Percentiles rank a stretch among this genome's conserved stretches.
These are phyloP conservation scores for Grosmannia penicillata DNA, from an alignment of 2,329 filamentous ascomycete species.

Conservation along the genomic window DNA sequence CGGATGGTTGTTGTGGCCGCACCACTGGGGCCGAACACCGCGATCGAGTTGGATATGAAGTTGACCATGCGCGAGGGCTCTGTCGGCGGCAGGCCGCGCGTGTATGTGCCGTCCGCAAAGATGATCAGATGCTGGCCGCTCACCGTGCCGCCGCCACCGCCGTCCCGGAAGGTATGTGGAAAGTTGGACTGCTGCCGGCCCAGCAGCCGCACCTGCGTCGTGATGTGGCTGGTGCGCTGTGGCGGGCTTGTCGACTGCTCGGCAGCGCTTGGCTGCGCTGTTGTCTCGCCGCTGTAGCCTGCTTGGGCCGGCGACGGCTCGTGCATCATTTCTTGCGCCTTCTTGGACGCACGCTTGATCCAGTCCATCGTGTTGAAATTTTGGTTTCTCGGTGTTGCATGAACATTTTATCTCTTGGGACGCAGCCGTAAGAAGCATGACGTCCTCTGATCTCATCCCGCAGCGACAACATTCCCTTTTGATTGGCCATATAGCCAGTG, in stretches of 20 bases:
- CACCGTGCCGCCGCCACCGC: constrained; percentile 10
- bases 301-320: background rate
- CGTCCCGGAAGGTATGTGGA: constrained; percentile 10
- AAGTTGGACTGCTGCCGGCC: constrained; percentile 9
- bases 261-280: background rate
- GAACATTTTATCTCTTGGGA: too few relatives aligned
- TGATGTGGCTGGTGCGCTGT: background rate
- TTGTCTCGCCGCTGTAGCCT: background rate
- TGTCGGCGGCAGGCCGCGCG: constrained; percentile 7
- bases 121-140: constrained; percentile 9
- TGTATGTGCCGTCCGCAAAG: constrained; percentile 10
- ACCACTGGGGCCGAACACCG: background rate
- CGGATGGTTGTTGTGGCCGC: background rate
- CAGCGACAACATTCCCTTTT: too few relatives aligned
- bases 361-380: constrained; percentile 4
- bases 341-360: constrained; percentile 5
- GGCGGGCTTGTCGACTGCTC: background rate
- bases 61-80: constrained; percentile 5
- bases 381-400: too few relatives aligned
- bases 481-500: too few relatives aligned
- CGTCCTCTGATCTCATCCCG: too few relatives aligned
- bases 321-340: constrained; percentile 5
- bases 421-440: too few relatives aligned
- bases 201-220: constrained; percentile 3
- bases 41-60: constrained; percentile 10